Evolutionary conservation across 805 yeast genomes (phyloP), one percentile per base, ranked within the genome.

Genomic region (Kluyveromyces siamensis): DNA sequence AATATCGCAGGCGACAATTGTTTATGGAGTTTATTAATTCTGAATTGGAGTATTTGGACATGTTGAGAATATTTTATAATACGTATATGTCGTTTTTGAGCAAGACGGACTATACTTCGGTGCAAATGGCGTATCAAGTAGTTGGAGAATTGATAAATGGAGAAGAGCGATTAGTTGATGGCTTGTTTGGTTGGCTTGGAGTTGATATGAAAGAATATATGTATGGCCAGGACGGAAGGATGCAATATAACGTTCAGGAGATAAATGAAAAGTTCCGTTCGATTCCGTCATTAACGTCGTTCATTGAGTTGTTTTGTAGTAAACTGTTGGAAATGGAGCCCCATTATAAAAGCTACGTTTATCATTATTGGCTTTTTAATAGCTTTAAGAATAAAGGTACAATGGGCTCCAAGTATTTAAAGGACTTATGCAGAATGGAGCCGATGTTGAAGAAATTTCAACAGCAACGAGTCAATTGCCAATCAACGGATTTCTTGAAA

Each of bases 11-110:
- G n/a, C 19, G 27, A 21, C 36, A 36, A 17, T 43, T 43, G 39
- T 43, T 43, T 17, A 43, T 43, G 45, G 45, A 43, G 17, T 43
- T 43, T 19, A 43, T 43, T 38, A 43, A 38, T 19, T 43, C 45
- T 37, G 45, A 43, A 25, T 8, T 38, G 39, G 45, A 43, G 27
- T 43, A 43, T 19, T 36, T 43, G 16, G 45, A 43, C 19, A 43
- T 43, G 45, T 43, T 43, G 39, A 33, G 18, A 19, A 37, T 43
- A n/a, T 43, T 33, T 21, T 21, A 35, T 9, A 21, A 36, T 17
- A 43, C 45, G 25, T 43, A 43, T 36, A 33, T 43, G 45, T 37
- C 45, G 16, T 14, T 13, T n/a, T 27, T 43, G 21, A 43, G 36
- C 39, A 43, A 43, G 36, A 21, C 45, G 25, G 45, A 43, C 27